These are phyloP conservation scores for Colletotrichum aenigma DNA, from an alignment of 2,329 filamentous ascomycete species.

Conservation along the genomic window DNA sequence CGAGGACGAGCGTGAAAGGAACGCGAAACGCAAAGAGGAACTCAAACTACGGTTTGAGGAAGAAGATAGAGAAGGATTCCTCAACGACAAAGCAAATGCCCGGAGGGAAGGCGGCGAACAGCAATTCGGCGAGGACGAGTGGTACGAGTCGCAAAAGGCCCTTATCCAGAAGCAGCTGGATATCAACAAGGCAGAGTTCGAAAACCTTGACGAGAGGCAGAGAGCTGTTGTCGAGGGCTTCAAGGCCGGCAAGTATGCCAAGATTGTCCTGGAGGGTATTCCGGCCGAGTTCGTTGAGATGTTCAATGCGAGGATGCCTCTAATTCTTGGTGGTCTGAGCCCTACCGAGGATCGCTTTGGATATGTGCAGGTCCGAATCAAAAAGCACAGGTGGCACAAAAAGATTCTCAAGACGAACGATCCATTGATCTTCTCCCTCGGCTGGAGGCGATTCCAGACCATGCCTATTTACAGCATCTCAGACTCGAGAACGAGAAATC, in stretches of 20 bases:
- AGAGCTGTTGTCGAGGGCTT: constrained; percentile 86
- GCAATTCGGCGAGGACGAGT: constrained; percentile 95
- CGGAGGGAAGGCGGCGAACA: constrained; percentile 72
- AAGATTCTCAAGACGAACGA: constrained; percentile 99
- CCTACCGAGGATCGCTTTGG: constrained; percentile 95
- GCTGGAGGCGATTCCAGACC: constrained; percentile 94
- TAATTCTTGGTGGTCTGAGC: constrained; percentile 90
- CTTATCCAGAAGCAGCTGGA: constrained; percentile 93
- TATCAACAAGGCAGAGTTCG: constrained; percentile 95
- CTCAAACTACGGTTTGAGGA: constrained; percentile 94
- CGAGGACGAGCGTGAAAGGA: constrained; percentile 89
- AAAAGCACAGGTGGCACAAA: constrained; percentile 98
- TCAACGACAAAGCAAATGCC: constrained; percentile 84
- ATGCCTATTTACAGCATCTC: constrained; percentile 94
- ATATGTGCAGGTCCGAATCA: constrained; percentile 94
- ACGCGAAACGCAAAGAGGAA: constrained; percentile 92
- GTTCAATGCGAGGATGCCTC: constrained; percentile 82
- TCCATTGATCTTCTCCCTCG: constrained; percentile 93
- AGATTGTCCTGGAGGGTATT: constrained; percentile 86
- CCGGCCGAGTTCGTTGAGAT: constrained; percentile 86
- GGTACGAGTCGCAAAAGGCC: constrained; percentile 98
- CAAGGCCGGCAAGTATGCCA: constrained; percentile 90
- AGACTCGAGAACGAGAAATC: constrained; percentile 89
- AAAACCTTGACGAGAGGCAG: constrained; percentile 82
- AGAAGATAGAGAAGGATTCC: constrained; percentile 95